Percentiles rank a stretch among this genome's conserved stretches.
phyloP scores from a whole-genome alignment of 2,329 filamentous ascomycete species.

The Lithohypha guttulata region DNA sequence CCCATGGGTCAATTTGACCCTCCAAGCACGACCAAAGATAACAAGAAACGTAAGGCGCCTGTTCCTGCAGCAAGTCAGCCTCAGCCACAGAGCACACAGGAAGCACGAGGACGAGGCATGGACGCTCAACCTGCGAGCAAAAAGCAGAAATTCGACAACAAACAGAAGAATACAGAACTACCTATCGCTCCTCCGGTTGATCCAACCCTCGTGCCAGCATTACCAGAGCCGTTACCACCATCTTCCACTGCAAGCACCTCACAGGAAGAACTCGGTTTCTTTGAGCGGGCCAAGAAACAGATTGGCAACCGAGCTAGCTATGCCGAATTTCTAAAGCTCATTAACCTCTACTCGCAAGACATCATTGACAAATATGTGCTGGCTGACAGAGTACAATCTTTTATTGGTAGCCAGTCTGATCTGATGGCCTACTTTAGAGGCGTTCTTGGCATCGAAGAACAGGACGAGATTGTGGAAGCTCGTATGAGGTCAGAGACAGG shows the following conservation, averaged over 20 bases:
- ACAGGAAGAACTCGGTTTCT: conserved; percentile 81
- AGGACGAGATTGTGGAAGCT: conserved; percentile 70
- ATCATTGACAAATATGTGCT: conserved; percentile 78
- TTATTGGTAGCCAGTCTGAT: conserved; percentile 80
- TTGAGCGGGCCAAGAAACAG: conserved; percentile 92
- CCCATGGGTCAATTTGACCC: conserved; percentile 90
- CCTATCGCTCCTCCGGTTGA: conserved; percentile 35
- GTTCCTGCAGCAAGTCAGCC: conserved; percentile 25
- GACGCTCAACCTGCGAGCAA: conserved; percentile 51
- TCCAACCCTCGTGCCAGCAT: conserved; percentile 75
- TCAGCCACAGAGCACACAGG: conserved; percentile 26
- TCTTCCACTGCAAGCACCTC: conserved; percentile 61
- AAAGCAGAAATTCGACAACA: conserved; percentile 94
- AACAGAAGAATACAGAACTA: conserved; percentile 46
- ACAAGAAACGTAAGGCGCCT: conserved; percentile 67
- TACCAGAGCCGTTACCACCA: conserved; percentile 78
- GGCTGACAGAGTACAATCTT: conserved; percentile 69
- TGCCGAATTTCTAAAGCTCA: conserved; percentile 93
- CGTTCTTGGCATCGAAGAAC: conserved; percentile 67
- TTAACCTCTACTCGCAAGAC: conserved; percentile 88
- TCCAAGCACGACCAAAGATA: conserved; percentile 74
- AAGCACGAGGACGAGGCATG: conserved; percentile 22
- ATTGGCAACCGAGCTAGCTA: conserved; percentile 86
- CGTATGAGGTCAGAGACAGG: conserved; percentile 63
- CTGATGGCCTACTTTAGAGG: conserved; percentile 80